These are phyloP conservation scores for Pneumocystis oryctolagi DNA, from an alignment of 1,139 yeast genomes.

Conservation along the genomic window DNA sequence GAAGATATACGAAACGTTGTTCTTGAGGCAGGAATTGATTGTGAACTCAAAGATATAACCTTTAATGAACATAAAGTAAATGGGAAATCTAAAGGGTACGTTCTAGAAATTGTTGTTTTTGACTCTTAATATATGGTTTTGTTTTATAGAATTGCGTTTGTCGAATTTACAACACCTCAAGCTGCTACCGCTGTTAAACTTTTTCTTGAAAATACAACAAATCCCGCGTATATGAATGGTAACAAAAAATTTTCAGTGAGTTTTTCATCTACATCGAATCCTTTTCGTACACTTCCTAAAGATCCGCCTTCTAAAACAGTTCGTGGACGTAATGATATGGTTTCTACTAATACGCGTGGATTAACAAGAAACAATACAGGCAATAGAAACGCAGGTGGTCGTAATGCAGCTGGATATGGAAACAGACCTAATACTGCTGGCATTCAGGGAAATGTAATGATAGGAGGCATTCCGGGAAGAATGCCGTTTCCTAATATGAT, in stretches of 20 bases:
- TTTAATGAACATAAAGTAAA: constrained; percentile 25
- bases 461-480: constrained; percentile 8
- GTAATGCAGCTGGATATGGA: neutral
- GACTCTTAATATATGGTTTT: constrained; percentile 1
- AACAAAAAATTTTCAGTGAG: constrained; percentile 9
- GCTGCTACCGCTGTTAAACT: constrained; percentile 15
- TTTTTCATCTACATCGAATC: constrained; percentile 14
- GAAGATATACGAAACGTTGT: constrained; percentile 25
- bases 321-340: constrained; percentile 2
- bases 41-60: constrained; percentile 17
- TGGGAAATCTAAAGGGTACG: constrained; percentile 23
- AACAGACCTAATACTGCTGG: constrained; percentile 1
- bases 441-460: constrained; percentile 10
- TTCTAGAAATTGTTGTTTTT: constrained; percentile 1
- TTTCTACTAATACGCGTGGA: constrained; percentile 5
- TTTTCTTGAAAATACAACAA: constrained; percentile 6
- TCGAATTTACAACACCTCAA: constrained; percentile 13
- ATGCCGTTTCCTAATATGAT: constrained; percentile 3
- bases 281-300: constrained; percentile 17
- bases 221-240: constrained; percentile 1
- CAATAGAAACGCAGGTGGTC: constrained; percentile 3
- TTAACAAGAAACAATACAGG: constrained; percentile 5
- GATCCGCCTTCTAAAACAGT: constrained; percentile 12
- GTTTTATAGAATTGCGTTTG: constrained; percentile 11
- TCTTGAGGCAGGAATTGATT: constrained; percentile 18